Evolutionary conservation across 2,329 filamentous ascomycete genomes (phyloP).

Genomic region (Aspergillus udagawae): DNA sequence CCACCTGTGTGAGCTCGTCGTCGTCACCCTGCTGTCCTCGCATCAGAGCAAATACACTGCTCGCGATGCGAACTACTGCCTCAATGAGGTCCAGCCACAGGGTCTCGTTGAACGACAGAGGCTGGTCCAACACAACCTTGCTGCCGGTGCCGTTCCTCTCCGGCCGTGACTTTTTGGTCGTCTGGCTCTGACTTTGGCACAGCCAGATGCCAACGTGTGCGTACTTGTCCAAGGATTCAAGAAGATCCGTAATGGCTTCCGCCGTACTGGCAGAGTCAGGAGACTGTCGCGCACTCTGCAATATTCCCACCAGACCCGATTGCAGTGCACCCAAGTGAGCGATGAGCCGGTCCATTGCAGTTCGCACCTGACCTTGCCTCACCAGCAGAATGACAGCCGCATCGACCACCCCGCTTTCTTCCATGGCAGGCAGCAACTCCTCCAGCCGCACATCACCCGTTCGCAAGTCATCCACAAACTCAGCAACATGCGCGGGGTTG

Average conservation of each 20-base stretch:
- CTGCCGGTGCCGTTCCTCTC: constrained; percentile 32
- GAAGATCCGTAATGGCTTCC: constrained; percentile 67
- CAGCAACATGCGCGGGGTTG: constrained; percentile 74
- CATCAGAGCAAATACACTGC: constrained; percentile 57
- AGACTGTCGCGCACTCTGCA: constrained; percentile 58
- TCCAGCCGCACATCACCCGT: constrained; percentile 75
- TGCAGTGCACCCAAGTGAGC: constrained; percentile 76
- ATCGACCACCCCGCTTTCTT: constrained; percentile 84
- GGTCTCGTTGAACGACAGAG: constrained; percentile 57
- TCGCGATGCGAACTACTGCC: constrained; percentile 59
- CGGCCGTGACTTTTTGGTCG: constrained; percentile 36
- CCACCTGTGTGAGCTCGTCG: constrained; percentile 15
- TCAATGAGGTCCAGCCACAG: constrained; percentile 66
- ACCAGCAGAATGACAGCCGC: constrained; percentile 89
- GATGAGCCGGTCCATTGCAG: constrained; percentile 82
- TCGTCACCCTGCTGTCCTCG: constrained; percentile 29
- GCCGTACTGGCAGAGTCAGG: constrained; percentile 56
- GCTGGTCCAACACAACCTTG: constrained; percentile 50
- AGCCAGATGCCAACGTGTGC: constrained; percentile 92
- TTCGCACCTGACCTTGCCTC: constrained; percentile 74
- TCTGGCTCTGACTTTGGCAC: constrained; percentile 78
- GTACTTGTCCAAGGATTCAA: constrained; percentile 81
- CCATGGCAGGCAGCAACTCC: constrained; percentile 78
- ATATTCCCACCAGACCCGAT: constrained; percentile 68
- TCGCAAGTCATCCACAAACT: constrained; percentile 74